These are phyloP conservation scores for Apiospora arundinis DNA, from an alignment of 2,329 filamentous ascomycete genomes.

Conservation along the genomic window DNA sequence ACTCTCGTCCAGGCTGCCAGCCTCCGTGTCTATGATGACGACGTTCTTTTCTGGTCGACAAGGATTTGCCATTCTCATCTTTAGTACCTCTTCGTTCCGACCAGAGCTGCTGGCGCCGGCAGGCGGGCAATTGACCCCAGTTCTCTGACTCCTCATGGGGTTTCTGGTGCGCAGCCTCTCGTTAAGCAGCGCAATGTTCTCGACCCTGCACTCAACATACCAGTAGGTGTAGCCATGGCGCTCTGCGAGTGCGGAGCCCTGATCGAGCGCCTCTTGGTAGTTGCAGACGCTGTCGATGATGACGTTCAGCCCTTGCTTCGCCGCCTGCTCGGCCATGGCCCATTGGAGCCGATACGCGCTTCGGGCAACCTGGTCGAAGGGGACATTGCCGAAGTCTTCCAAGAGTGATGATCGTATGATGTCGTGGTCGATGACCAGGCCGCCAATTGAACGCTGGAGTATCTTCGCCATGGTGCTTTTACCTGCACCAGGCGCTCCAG, in stretches of 20 bases:
- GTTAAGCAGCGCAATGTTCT: conserved; percentile 23
- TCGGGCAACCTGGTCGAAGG: conserved; percentile 41
- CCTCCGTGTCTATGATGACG: neutral
- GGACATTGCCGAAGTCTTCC: conserved; percentile 26
- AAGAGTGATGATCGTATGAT: conserved; percentile 43
- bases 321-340: conserved; percentile 41
- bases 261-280: conserved; percentile 39
- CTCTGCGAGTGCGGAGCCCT: conserved; percentile 38
- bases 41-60: conserved; percentile 8
- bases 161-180: conserved; percentile 20
- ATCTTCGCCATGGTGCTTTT: conserved; percentile 45
- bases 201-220: conserved; percentile 32
- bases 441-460: conserved; percentile 36
- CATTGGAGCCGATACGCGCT: conserved; percentile 44
- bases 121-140: conserved; percentile 19
- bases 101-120: neutral
- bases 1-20: neutral
- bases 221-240: conserved; percentile 28
- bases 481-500: conserved; percentile 46
- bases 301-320: conserved; percentile 42
- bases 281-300: conserved; percentile 48
- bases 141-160: conserved; percentile 24
- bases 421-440: conserved; percentile 45
- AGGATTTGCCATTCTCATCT: neutral
- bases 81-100: neutral